Conservation (phyloP, 2,329 filamentous ascomycete genomes). For the Corniculantispora saksenae region DNA sequence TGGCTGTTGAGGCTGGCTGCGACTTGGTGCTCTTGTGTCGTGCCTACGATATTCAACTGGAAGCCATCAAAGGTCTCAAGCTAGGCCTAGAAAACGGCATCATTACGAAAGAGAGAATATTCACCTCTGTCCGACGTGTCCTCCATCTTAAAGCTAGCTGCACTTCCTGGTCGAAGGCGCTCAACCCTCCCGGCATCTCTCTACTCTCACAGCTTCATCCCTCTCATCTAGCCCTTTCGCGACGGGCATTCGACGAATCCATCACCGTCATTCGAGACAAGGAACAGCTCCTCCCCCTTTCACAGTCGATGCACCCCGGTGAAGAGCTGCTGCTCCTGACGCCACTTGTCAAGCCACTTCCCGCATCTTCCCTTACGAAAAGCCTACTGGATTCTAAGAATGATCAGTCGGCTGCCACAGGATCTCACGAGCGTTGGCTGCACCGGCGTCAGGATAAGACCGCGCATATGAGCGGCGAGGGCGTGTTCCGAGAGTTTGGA, state of each 20-base stretch:
- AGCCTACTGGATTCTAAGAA: constrained; percentile 60
- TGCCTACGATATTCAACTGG: constrained; percentile 83
- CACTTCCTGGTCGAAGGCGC: constrained; percentile 86
- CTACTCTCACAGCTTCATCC: constrained; percentile 80
- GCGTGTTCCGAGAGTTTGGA: constrained; percentile 87
- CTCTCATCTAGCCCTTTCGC: constrained; percentile 77
- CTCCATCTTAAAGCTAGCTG: constrained; percentile 79
- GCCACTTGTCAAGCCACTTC: constrained; percentile 87
- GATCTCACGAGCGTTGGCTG: constrained; percentile 55
- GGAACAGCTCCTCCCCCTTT: constrained; percentile 79
- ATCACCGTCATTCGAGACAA: constrained; percentile 93
- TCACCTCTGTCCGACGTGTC: constrained; percentile 77
- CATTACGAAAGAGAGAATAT: constrained; percentile 77
- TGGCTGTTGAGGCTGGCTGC: constrained; percentile 95
- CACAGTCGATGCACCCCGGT: constrained; percentile 76
- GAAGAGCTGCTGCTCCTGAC: constrained; percentile 90
- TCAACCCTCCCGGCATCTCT: constrained; percentile 80
- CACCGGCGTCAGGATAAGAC: constrained; percentile 59
- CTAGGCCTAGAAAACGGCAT: constrained; percentile 88
- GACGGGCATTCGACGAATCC: constrained; percentile 84
- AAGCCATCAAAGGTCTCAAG: constrained; percentile 87
- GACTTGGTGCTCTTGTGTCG: constrained; percentile 88
- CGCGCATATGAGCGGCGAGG: constrained; percentile 84
- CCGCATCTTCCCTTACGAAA: constrained; percentile 81
- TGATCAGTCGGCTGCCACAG: constrained; percentile 35